Evolutionary conservation across 495 filamentous ascomycete species (phyloP), one percentile per base, ranked within the genome.

Genomic region (Neurospora sp.): DNA sequence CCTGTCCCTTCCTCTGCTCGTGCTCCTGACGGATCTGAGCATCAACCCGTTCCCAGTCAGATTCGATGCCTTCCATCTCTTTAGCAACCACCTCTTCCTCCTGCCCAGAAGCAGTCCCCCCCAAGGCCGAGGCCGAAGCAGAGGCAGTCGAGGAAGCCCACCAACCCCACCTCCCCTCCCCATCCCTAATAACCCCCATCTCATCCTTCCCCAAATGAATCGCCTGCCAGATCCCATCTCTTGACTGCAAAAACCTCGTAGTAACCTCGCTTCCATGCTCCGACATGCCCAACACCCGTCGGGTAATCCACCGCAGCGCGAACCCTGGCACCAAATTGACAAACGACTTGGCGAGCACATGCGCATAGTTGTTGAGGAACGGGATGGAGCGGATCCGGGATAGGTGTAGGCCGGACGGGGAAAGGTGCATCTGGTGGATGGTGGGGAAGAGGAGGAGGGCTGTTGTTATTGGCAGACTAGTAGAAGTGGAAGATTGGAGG

Each of bases 371-470:
- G 9, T 89, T 85, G 0, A 93, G 83, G 5, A 86, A 78, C 0
- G 90, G 88, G 8, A 88, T 86, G 7, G 82, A 74, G 0, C 82
- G 83, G 5, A 93, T 75, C 9, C 87, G 71, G 42, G 80, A 84
- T 39, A 92, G 79, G 73, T 88, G 87, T 72, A 81, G 80, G 3
- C 93, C 93, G 14, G 81, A 88, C 0, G 89, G 85, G 18, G 90
- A 92, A 65, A 83, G 78, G 3, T 91, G 89, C 71, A 97, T 90
- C 78, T 94, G 88, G 20, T 90, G 85, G 44, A 97, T 86, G 9
- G 93, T 93, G 3, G 93, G 92, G 78, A 94, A 95, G 2, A 97
- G 80, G 72, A 94, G 83, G 35, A 93, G 85, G 4, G 85, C 92
- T 14, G 48, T 59, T 6, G 20, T 27, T 59, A 59, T 59, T 27